Conservation (phyloP, 2,329 filamentous ascomycete genomes). For the Nemania sp. region DNA sequence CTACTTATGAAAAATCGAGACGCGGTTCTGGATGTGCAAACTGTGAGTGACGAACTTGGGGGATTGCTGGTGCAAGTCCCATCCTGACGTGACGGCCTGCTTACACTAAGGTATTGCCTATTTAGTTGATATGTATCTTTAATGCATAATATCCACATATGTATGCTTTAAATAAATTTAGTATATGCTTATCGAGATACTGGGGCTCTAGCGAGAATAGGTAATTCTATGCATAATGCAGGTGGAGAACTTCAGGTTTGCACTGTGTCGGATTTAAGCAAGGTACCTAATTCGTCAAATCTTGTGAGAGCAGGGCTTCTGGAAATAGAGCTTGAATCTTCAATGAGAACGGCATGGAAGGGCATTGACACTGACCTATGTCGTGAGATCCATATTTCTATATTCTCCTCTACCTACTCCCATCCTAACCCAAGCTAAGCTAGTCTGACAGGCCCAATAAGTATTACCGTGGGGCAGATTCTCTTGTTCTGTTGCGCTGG, state of each 20-base stretch:
- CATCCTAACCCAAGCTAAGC: neutral
- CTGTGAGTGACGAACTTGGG: too few relatives aligned
- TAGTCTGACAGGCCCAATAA: neutral
- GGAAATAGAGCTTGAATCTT: neutral
- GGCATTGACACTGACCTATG: slow-evolving; percentile 9
- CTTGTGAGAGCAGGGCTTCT: neutral
- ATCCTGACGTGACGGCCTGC: too few relatives aligned
- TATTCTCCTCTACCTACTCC: too few relatives aligned
- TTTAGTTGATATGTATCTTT: neutral
- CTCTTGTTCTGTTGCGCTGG: neutral
- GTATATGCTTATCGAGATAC: too few relatives aligned
- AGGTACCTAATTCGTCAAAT: too few relatives aligned
- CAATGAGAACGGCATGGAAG: neutral
- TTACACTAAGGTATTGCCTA: too few relatives aligned
- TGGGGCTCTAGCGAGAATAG: neutral
- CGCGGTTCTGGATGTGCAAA: neutral
- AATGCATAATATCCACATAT: too few relatives aligned
- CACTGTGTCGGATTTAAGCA: slow-evolving; percentile 1
- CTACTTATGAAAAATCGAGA: neutral
- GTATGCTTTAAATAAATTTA: too few relatives aligned
- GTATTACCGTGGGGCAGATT: slow-evolving; percentile 1
- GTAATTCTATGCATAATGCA: too few relatives aligned
- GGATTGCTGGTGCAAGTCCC: too few relatives aligned
- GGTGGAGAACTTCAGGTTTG: too few relatives aligned
- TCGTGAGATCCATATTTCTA: slow-evolving; percentile 10